Evolutionary conservation across 2,329 filamentous ascomycete genomes (phyloP).

Genomic region (Colletotrichum siamense): DNA sequence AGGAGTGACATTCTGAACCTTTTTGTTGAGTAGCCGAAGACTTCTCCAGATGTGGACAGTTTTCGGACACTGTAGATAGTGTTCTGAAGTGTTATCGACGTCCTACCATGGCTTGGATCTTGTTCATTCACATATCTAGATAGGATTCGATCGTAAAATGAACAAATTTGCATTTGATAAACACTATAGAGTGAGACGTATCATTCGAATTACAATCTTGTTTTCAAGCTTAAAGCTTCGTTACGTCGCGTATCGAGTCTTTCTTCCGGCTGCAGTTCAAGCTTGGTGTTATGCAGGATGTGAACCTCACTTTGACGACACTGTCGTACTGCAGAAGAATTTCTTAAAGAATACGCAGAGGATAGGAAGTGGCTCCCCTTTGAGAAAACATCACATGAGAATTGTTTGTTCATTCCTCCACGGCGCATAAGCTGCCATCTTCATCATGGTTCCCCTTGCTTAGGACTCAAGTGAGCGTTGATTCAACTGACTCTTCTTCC

Average conservation of each 20-base stretch:
- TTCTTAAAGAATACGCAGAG: neutral
- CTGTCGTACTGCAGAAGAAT: neutral
- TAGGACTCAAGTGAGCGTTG: neutral
- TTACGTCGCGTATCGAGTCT: neutral
- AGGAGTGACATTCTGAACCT: neutral
- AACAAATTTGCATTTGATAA: rapidly evolving
- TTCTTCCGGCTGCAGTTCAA: neutral
- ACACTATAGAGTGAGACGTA: neutral
- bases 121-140: neutral
- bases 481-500: neutral
- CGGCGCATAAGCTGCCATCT: neutral
- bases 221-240: neutral
- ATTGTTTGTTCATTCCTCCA: neutral
- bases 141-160: neutral
- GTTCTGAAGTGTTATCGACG: neutral
- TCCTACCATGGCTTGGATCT: neutral
- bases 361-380: rapidly evolving
- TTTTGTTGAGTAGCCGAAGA: neutral
- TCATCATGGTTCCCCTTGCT: neutral
- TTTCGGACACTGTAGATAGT: neutral
- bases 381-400: neutral
- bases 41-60: neutral
- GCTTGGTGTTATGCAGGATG: neutral
- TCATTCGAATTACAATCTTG: neutral
- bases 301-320: neutral